Conservation (phyloP, 1,284 basidiomycete genomes). For the Phaffia rhodozyma region DNA sequence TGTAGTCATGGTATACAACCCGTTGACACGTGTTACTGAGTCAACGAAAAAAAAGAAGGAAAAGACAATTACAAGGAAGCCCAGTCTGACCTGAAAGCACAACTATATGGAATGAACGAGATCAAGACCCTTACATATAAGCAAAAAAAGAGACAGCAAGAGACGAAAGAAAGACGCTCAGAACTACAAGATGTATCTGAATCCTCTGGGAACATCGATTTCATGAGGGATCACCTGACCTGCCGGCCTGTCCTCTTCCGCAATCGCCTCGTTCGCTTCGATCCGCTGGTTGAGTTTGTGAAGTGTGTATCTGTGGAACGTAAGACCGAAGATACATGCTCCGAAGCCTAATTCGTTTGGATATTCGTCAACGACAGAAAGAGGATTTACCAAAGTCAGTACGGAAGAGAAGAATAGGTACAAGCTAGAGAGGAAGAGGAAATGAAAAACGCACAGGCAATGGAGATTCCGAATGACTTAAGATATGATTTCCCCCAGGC, state of each 20-base stretch:
- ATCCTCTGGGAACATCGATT: slow-evolving; percentile 1
- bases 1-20: neutral
- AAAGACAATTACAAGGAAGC: neutral
- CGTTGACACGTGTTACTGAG: neutral
- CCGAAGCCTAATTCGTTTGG: too few species aligned
- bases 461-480: slow-evolving; percentile 29
- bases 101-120: neutral
- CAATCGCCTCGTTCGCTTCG: slow-evolving; percentile 26
- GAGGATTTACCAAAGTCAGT: too few species aligned
- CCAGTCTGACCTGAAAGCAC: neutral
- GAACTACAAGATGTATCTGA: neutral
- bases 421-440: neutral
- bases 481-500: slow-evolving; percentile 26
- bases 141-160: too few species aligned
- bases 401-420: slow-evolving; percentile 26
- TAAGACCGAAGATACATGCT: slow-evolving; percentile 20
- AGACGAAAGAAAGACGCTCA: too few species aligned
- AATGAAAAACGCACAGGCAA: neutral
- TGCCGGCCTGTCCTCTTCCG: slow-evolving; percentile 16
- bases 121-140: neutral
- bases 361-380: too few species aligned
- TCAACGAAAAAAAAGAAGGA: neutral
- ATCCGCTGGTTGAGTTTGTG: slow-evolving; percentile 28
- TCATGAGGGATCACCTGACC: neutral
- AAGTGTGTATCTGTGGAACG: slow-evolving; percentile 19